phyloP scores from a whole-genome alignment of 192 early-diverging fungal genomes.

The Backusella tuberculispora region DNA sequence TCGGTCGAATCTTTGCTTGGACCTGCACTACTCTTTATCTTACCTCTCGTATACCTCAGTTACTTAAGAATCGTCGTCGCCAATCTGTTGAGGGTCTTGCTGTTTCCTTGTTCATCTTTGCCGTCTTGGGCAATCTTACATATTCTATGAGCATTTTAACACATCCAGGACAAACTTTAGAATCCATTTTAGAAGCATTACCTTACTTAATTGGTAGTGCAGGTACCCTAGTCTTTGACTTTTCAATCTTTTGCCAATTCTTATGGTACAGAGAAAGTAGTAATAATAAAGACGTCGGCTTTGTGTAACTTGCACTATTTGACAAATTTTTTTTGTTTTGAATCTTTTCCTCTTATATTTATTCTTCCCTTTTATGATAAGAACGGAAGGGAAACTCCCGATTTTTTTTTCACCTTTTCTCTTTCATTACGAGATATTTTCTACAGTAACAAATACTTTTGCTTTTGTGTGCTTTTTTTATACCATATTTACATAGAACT shows the following conservation, averaged over 20 bases:
- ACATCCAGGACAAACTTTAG: conserved; percentile 34
- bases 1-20: conserved; percentile 73
- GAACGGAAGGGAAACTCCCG: conserved; percentile 14
- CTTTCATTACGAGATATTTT: neutral
- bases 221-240: conserved; percentile 73
- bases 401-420: neutral
- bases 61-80: conserved; percentile 68
- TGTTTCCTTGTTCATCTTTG: conserved; percentile 72
- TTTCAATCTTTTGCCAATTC: conserved; percentile 65
- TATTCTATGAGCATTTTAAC: conserved; percentile 61
- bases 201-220: conserved; percentile 71
- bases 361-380: conserved; percentile 10
- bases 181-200: conserved; percentile 43
- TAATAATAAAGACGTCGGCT: conserved; percentile 5
- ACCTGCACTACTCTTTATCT: conserved; percentile 68
- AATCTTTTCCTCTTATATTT: conserved; percentile 9
- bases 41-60: conserved; percentile 75
- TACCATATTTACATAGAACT: too few species aligned
- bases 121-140: conserved; percentile 69
- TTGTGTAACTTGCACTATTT: conserved; percentile 3
- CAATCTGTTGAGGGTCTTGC: conserved; percentile 79
- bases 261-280: conserved; percentile 33
- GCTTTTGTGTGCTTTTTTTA: neutral
- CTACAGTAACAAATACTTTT: conserved; percentile 1
- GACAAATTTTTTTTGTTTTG: neutral